These are phyloP conservation scores for Yamadazyma buinensis DNA, from an alignment of 1,139 yeast genomes.

Conservation along the genomic window DNA sequence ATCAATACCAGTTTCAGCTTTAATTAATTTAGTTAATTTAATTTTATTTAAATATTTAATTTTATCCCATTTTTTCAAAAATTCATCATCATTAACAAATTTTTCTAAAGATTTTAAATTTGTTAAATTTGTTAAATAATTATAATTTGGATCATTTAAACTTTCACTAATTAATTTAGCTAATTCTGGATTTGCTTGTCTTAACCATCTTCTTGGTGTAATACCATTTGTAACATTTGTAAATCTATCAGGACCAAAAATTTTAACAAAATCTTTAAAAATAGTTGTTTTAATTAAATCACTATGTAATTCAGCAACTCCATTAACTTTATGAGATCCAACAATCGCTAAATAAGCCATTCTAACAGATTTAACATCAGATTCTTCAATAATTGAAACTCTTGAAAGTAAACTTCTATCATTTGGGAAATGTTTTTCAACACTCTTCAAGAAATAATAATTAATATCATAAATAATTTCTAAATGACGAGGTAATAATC, in stretches of 20 bases:
- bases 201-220: conserved; percentile 95
- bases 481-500: conserved; percentile 83
- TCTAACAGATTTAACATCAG: conserved; percentile 69
- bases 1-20: conserved; percentile 62
- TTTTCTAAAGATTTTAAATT: conserved; percentile 64
- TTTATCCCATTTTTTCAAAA: conserved; percentile 67
- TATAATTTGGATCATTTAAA: conserved; percentile 60
- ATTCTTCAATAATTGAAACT: conserved; percentile 84
- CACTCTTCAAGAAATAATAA: conserved; percentile 70
- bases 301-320: conserved; percentile 94
- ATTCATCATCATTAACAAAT: conserved; percentile 63
- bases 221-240: conserved; percentile 93
- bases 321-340: conserved; percentile 91
- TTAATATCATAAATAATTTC: conserved; percentile 89
- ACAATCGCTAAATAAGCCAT: conserved; percentile 91
- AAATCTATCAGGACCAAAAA: conserved; percentile 79
- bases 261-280: conserved; percentile 82
- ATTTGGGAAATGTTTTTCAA: conserved; percentile 71
- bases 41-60: conserved; percentile 71
- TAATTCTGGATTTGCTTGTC: conserved; percentile 85
- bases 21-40: conserved; percentile 66
- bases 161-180: conserved; percentile 68
- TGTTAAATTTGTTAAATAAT: conserved; percentile 66
- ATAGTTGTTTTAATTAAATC: conserved; percentile 86
- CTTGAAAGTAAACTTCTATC: conserved; percentile 61